phyloP scores from a whole-genome alignment of 306 rosid species.

The Rosa rugosa region DNA sequence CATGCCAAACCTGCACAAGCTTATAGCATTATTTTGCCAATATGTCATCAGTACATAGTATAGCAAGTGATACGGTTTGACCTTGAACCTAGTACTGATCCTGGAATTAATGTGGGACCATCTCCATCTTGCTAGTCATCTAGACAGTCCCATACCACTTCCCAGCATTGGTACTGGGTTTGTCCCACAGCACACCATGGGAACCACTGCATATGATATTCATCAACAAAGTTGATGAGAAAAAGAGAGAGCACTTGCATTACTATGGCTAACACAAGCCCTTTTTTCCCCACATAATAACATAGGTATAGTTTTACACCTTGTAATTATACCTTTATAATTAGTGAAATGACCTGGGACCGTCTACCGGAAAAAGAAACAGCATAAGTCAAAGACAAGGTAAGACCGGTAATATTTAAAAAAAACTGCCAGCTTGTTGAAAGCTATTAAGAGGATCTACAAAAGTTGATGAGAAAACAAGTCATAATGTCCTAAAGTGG shows the following conservation, averaged over 20 bases:
- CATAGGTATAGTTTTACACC: neutral
- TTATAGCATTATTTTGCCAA: neutral
- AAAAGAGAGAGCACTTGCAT: neutral
- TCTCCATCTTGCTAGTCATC: neutral
- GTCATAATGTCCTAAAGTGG: neutral
- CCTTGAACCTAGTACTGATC: neutral
- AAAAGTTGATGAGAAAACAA: neutral
- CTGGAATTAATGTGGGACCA: slow-evolving; percentile 2
- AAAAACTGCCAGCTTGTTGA: neutral
- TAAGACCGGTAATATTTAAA: neutral
- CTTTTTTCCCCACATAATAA: neutral
- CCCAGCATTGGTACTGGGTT: neutral
- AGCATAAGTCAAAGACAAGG: neutral
- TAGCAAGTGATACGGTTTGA: neutral
- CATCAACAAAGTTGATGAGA: neutral
- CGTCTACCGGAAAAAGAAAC: neutral
- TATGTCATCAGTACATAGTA: neutral
- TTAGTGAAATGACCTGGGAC: neutral
- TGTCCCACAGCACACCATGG: neutral
- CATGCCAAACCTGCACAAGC: neutral
- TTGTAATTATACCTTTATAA: neutral
- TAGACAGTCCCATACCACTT: neutral
- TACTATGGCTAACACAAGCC: neutral
- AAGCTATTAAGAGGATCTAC: neutral
- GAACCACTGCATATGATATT: neutral